Conservation (phyloP, 179 eudicot genomes). For the Silene noctiflora region DNA sequence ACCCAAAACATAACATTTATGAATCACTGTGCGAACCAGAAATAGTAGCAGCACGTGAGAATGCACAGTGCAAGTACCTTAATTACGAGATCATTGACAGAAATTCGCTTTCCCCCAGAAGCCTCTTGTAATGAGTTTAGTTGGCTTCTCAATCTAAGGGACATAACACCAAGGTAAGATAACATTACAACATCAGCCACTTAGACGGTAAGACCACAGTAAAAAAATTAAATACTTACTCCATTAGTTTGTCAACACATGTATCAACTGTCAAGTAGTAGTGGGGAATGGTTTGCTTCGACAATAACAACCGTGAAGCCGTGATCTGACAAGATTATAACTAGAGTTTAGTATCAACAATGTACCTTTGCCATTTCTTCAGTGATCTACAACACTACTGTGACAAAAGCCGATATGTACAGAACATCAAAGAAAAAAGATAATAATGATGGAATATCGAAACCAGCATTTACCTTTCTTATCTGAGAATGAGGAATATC, state of each 20-base stretch:
- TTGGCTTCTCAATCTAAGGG: slow-evolving; percentile 58
- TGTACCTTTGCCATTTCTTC: neutral
- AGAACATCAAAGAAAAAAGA: neutral
- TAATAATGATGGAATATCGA: neutral
- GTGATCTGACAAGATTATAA: slow-evolving; percentile 60
- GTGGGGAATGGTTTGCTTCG: slow-evolving; percentile 98
- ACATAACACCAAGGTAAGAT: slow-evolving; percentile 22
- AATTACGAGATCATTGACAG: slow-evolving; percentile 90
- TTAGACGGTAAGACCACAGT: neutral
- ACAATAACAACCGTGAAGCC: slow-evolving; percentile 78
- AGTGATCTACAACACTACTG: neutral
- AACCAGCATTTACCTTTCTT: slow-evolving; percentile 53
- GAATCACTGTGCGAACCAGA: neutral
- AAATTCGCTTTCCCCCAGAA: slow-evolving; percentile 88
- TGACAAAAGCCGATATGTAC: neutral
- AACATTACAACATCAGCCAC: neutral
- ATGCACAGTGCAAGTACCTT: slow-evolving; percentile 49
- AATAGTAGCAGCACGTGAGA: neutral
- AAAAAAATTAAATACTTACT: slow-evolving; percentile 45
- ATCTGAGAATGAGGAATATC: slow-evolving; percentile 83
- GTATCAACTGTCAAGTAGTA: slow-evolving; percentile 95
- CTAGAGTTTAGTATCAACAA: slow-evolving; percentile 12
- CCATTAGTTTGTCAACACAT: slow-evolving; percentile 89
- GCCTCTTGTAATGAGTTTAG: slow-evolving; percentile 85
- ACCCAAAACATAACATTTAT: neutral